Conservation (phyloP, 1,284 basidiomycete species). For the Amylostereum areolatum region DNA sequence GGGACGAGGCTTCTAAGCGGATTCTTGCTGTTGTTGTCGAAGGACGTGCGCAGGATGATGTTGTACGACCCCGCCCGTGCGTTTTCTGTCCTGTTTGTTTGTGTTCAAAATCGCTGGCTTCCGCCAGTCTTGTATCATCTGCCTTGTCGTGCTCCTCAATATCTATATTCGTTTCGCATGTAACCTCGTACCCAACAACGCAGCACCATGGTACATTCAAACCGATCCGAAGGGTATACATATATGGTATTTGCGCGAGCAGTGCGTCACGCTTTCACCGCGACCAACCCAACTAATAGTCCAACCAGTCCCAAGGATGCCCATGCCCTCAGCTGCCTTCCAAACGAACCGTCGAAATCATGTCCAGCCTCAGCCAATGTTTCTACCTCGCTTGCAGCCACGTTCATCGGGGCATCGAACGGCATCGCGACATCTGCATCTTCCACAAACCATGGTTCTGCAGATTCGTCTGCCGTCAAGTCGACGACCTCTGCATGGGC, state of each 20-base stretch:
- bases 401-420: too few species aligned
- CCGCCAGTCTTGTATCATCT: conserved; percentile 10
- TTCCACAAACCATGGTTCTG: too few species aligned
- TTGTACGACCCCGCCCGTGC: neutral
- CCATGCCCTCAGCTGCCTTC: conserved; percentile 26
- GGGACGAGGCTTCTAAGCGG: conserved; percentile 36
- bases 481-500: conserved; percentile 68
- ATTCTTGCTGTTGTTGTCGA: conserved; percentile 9
- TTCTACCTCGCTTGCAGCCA: too few species aligned
- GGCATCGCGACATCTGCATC: too few species aligned
- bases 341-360: too few species aligned
- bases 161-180: neutral
- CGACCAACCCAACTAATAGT: conserved; percentile 29
- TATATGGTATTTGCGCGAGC: too few species aligned
- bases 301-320: conserved; percentile 27
- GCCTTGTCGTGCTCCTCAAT: conserved; percentile 4
- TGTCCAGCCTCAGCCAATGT: too few species aligned
- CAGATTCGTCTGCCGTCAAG: neutral
- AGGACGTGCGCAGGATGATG: neutral
- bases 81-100: conserved; percentile 3
- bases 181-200: too few species aligned
- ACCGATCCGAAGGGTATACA: too few species aligned
- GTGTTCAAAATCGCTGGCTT: conserved; percentile 9
- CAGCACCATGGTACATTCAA: neutral
- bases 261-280: neutral